Evolutionary conservation across 1,284 basidiomycete genomes (phyloP), one percentile per base, ranked within the genome.

Genomic region (Erythrobasidium hasegawianum): DNA sequence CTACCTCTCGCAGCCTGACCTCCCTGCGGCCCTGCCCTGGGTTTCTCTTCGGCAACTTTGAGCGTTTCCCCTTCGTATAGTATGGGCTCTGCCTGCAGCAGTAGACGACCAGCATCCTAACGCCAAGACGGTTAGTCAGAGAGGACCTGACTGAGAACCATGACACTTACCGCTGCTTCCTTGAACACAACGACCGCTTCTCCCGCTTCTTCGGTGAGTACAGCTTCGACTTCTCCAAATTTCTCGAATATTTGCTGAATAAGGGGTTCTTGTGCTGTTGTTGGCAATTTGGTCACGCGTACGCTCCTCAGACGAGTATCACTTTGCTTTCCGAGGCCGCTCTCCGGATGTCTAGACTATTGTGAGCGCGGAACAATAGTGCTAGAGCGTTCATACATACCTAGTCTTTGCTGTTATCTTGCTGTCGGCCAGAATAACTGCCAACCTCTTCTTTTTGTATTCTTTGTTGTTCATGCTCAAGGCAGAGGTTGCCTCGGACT

Each of bases 191-290:
- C 86, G 0, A 88, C 78, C 1, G 91, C 93, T 69, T 3, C 64
- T 67, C 33, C 68, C 40, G 14, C 70, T 1, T 29, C 66, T 22
- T 67, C 53, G 38, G 69, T 69, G n/a, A 67, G 65, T 38, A 95
- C 82, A 0, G 88, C 83, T 60, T 83, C 85, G 27, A 96, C 85
- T 0, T 80, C 77, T 0, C 84, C 84, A 50, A 87, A 77, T 77
- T 90, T 93, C 76, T 92, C 89, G 7, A 97, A 79, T 0, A 80
- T 80, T 79, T 97, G 93, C 73, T 97, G 93, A 22, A 97, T 77
- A 1, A 96, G 79, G 0, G 88, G 92, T 76, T 96, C 93, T 74
- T 94, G 89, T 0, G 85, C 83, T 11, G 79, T 82, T 2, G 82
- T 72, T 1, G 89, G 89, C n/a, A 97, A 80, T 54, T 86, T 86